These are phyloP conservation scores for Aureobasidium sp. DNA, from an alignment of 2,329 filamentous ascomycete species.

Conservation along the genomic window DNA sequence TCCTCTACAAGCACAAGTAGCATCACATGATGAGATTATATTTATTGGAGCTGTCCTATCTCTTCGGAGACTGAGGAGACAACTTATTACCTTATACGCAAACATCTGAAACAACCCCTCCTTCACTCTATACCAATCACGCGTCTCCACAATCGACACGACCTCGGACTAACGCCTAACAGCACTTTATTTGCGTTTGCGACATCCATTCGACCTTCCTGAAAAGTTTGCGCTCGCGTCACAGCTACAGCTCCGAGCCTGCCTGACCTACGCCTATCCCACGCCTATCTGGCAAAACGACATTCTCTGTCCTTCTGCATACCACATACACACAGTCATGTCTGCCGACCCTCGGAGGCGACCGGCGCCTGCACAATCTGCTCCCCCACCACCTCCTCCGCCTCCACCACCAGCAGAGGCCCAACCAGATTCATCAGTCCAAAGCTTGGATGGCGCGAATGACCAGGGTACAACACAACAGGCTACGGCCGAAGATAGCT, in stretches of 20 bases:
- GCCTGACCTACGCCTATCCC: background rate
- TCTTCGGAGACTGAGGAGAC: constrained; percentile 18
- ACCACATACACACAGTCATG: constrained; percentile 25
- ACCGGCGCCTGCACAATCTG: constrained; percentile 28
- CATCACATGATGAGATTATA: constrained; percentile 17
- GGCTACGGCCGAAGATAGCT: constrained; percentile 47
- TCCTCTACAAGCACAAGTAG: background rate
- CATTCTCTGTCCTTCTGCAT: background rate
- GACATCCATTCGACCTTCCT: background rate
- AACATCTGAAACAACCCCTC: constrained; percentile 14
- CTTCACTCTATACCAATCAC: constrained; percentile 1
- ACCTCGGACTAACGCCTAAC: background rate
- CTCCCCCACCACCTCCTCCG: constrained; percentile 40
- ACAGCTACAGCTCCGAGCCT: background rate
- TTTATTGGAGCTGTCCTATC: constrained; percentile 22
- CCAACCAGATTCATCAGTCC: constrained; percentile 24
- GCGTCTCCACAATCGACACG: background rate
- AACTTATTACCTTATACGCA: constrained; percentile 20
- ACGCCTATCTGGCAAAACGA: background rate
- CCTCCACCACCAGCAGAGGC: constrained; percentile 42
- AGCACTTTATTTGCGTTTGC: constrained; percentile 1
- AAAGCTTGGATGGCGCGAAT: constrained; percentile 31
- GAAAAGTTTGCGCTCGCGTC: constrained; percentile 1
- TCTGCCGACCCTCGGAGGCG: constrained; percentile 42
- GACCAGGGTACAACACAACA: constrained; percentile 22